Evolutionary conservation across 192 early-diverging fungal species (phyloP), one percentile per base, ranked within the genome.

Genomic region (Linnemannia zychae): DNA sequence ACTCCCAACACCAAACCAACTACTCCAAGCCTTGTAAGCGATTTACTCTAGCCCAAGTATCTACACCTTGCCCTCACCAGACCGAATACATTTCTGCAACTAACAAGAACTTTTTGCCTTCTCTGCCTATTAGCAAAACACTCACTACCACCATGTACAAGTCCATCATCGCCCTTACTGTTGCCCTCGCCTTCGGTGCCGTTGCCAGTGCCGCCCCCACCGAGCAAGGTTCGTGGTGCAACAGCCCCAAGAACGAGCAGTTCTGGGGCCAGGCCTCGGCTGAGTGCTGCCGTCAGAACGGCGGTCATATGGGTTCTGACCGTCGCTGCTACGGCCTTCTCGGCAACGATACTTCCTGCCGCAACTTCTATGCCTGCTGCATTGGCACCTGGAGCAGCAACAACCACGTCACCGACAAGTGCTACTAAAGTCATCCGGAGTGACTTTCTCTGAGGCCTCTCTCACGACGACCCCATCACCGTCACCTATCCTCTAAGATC

Each of bases 191-290:
- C 69, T 37, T 77, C 60, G 60, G 69, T 36, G 80, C 57, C 44
- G 52, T 50, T 38, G 80, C 73, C 49, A 68, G 60, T n/a, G 75
- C 75, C 24, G 69, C 67, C 40, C 80, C 73, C 16, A 71, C 68
- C 50, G 33, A 52, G 18, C 31, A 48, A 22, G 81, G 81, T 33
- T 83, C 81, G 6, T 77, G 75, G 81, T 83, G 81, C 72, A 49
- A 77, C 72, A 77, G 71, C 0, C 81, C 81, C 44, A 24, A 77
- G 63, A 74, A 78, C 18, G 81, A 83, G 34, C 46, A 57, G 5
- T 83, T 78, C 76, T 78, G 76, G 81, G 81, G 81, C 20, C 75
- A 76, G 37, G 81, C 81, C 60, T 70, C 76, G 0, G 36, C 76
- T 28, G 48, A 52, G 71, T 83, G 81, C 65, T 83, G 81, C 53